These are phyloP conservation scores for Pulveroboletus sp. DNA, from an alignment of 768 basidiomycete genomes.

Conservation along the genomic window DNA sequence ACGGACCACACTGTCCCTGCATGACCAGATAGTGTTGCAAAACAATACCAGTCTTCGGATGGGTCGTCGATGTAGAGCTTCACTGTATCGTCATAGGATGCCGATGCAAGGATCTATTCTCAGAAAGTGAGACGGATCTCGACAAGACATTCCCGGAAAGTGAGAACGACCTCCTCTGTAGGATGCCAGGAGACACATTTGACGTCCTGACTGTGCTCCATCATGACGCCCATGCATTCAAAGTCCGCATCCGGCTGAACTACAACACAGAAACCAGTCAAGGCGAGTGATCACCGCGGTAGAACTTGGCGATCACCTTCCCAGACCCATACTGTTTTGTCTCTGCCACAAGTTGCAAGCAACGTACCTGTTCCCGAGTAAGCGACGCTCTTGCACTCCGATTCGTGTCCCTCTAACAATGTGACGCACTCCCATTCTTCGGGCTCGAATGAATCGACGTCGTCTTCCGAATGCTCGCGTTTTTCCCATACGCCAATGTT, in stretches of 20 bases:
- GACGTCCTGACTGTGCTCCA: constrained; percentile 97
- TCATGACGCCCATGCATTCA: constrained; percentile 90
- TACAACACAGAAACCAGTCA: constrained; percentile 25
- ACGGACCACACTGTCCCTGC: constrained; percentile 89
- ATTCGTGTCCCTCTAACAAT: constrained; percentile 90
- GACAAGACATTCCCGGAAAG: neutral
- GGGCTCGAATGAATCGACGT: constrained; percentile 24
- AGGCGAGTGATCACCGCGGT: neutral
- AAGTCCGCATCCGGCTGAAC: constrained; percentile 91
- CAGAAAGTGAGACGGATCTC: constrained; percentile 9
- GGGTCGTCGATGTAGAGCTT: constrained; percentile 92
- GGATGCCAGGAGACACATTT: constrained; percentile 97
- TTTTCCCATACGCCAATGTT: constrained; percentile 90
- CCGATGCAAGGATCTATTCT: constrained; percentile 86
- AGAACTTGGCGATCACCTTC: constrained; percentile 56
- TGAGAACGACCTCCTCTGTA: constrained; percentile 69
- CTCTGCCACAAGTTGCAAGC: constrained; percentile 91
- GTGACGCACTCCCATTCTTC: constrained; percentile 87
- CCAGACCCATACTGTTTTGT: constrained; percentile 99
- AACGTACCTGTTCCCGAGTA: constrained; percentile 72
- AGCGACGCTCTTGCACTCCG: constrained; percentile 89
- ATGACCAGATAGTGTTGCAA: constrained; percentile 77
- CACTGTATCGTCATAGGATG: constrained; percentile 95
- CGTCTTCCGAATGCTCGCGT: constrained; percentile 41
- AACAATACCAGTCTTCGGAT: constrained; percentile 89